phyloP scores from a whole-genome alignment of 2,329 filamentous ascomycete species.

The Bipolaris victoriae region DNA sequence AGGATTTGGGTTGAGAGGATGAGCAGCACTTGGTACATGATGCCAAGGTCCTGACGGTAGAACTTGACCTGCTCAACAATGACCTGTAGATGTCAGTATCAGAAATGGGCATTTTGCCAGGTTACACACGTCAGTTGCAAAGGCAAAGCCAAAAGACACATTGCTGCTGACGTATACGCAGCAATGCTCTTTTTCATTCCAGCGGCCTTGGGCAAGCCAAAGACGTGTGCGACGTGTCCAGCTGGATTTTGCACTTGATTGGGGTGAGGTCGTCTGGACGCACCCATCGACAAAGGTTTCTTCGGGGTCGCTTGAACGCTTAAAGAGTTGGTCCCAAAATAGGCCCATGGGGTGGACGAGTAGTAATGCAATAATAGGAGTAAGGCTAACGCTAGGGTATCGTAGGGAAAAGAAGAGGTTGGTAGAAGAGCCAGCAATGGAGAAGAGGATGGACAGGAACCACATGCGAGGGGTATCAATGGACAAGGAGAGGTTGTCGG shows the following conservation, averaged over 20 bases:
- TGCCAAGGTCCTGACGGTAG: constrained; percentile 79
- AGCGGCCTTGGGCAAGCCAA: constrained; percentile 79
- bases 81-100: constrained; percentile 54
- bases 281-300: constrained; percentile 66
- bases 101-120: background rate
- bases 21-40: constrained; percentile 80
- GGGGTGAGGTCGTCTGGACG: constrained; percentile 38
- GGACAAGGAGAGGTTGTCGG: constrained; percentile 76
- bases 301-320: constrained; percentile 61
- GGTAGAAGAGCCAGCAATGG: constrained; percentile 79
- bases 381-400: constrained; percentile 90
- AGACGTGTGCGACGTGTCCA: constrained; percentile 60
- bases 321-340: constrained; percentile 76
- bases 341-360: constrained; percentile 84
- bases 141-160: constrained; percentile 87
- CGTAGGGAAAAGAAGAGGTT: constrained; percentile 88
- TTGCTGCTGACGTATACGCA: constrained; percentile 91
- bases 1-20: constrained; percentile 86
- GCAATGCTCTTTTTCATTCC: constrained; percentile 89
- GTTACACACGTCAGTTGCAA: constrained; percentile 73
- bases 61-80: constrained; percentile 91
- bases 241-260: constrained; percentile 19
- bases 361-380: constrained; percentile 83
- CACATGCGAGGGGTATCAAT: constrained; percentile 91
- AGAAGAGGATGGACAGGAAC: constrained; percentile 78